A percentile compares a stretch with the other conserved stretches of the same genome.
Evolutionary conservation across 768 basidiomycete species (phyloP).

Genomic region (Mycena indigotica): DNA sequence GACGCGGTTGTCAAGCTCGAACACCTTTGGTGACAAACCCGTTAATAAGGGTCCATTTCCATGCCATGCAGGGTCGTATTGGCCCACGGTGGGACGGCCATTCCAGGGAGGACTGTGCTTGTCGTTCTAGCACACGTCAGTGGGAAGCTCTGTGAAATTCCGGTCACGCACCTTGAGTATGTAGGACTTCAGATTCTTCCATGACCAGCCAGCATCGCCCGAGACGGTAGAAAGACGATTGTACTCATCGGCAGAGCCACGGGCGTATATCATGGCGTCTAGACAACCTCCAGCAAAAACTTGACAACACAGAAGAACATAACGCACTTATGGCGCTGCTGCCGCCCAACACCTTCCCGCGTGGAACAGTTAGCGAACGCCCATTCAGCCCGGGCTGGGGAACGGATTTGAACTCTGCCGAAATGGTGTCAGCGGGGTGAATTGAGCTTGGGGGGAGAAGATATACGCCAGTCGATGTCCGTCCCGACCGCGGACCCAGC

Average conservation of each 20-base stretch:
- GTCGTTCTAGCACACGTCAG: neutral
- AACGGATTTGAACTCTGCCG: slow-evolving; percentile 27
- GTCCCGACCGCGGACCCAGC: slow-evolving; percentile 5
- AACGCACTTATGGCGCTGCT: slow-evolving; percentile 31
- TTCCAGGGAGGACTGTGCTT: neutral
- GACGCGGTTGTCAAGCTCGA: slow-evolving; percentile 2
- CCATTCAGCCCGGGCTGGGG: slow-evolving; percentile 29
- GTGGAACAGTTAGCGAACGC: slow-evolving; percentile 26
- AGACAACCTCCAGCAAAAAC: neutral
- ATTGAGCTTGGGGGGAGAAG: neutral
- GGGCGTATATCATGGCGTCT: slow-evolving; percentile 30
- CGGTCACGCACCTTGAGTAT: neutral
- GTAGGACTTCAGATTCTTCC: slow-evolving; percentile 23
- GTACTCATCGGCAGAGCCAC: slow-evolving; percentile 30
- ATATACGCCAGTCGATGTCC: slow-evolving; percentile 25
- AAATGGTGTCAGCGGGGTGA: neutral
- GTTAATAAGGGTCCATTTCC: neutral
- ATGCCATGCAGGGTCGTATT: neutral
- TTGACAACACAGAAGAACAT: neutral
- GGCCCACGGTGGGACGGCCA: neutral
- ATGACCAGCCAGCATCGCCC: slow-evolving; percentile 29
- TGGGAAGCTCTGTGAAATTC: neutral
- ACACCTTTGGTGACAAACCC: neutral
- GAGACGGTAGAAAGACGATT: slow-evolving; percentile 26
- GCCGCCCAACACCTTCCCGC: slow-evolving; percentile 34